A percentile compares a stretch with the other conserved stretches of the same genome.
These are phyloP conservation scores for Vaccinium vitisidaea DNA, from an alignment of 148 eudicot genomes.

Conservation along the genomic window DNA sequence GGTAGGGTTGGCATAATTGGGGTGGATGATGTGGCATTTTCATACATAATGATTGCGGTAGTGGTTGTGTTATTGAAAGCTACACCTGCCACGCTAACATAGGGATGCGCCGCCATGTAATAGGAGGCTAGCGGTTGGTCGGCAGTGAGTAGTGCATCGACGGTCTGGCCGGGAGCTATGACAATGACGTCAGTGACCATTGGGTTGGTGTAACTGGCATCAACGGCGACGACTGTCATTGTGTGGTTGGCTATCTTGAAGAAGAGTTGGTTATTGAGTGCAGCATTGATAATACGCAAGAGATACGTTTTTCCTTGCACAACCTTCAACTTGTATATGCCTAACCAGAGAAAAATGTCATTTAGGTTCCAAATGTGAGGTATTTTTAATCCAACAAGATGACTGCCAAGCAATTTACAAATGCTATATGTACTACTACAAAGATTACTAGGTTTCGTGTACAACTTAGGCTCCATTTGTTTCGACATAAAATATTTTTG, in stretches of 20 bases:
- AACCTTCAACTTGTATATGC: constrained; percentile 37
- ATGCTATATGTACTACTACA: too few relatives aligned
- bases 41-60: constrained; percentile 49
- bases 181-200: constrained; percentile 48
- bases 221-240: constrained; percentile 61
- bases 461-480: too few relatives aligned
- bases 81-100: constrained; percentile 35
- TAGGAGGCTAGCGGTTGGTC: constrained; percentile 41
- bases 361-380: background rate
- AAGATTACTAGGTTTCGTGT: too few relatives aligned
- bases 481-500: too few relatives aligned
- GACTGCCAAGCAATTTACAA: too few relatives aligned
- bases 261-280: constrained; percentile 60
- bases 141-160: constrained; percentile 60
- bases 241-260: constrained; percentile 70
- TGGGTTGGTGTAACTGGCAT: constrained; percentile 61
- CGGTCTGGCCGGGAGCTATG: constrained; percentile 69
- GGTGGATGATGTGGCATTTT: background rate
- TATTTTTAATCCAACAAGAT: too few relatives aligned
- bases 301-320: constrained; percentile 61
- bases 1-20: constrained; percentile 55
- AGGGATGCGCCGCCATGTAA: constrained; percentile 63
- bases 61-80: constrained; percentile 51
- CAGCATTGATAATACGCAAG: constrained; percentile 75
- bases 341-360: constrained; percentile 15